Evolutionary conservation across 73 alveolate species (phyloP).

Genomic region (Paraurostyla sp.): DNA sequence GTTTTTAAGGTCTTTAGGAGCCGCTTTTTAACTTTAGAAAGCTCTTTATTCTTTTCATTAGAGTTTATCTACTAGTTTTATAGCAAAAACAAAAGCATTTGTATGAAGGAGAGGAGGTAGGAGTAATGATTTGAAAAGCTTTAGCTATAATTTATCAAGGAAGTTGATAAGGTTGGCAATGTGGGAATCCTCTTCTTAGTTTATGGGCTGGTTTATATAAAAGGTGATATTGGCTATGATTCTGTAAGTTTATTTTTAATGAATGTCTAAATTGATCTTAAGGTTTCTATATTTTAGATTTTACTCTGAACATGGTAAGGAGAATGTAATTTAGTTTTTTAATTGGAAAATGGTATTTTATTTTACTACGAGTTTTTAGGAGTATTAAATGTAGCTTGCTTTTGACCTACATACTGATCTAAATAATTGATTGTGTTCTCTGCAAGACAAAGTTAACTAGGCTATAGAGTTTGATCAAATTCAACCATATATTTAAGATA

Average conservation of each 20-base stretch:
- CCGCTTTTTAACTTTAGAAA: conserved; percentile 8
- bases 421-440: background rate
- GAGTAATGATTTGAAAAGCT: background rate
- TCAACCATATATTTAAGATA: too few species aligned
- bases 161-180: background rate
- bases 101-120: background rate
- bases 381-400: background rate
- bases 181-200: conserved; percentile 12
- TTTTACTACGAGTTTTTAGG: background rate
- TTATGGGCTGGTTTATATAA: too few species aligned
- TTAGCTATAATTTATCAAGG: background rate
- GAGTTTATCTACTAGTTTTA: background rate
- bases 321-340: background rate
- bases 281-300: too few species aligned
- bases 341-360: too few species aligned
- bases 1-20: background rate
- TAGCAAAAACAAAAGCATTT: background rate
- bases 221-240: too few species aligned
- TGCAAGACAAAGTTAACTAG: background rate
- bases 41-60: background rate
- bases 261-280: too few species aligned
- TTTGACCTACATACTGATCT: background rate
- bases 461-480: too few species aligned
- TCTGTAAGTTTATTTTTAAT: too few species aligned
- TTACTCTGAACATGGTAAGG: too few species aligned